Conservation (phyloP, 2,329 filamentous ascomycete species). For the Bipolaris bicolor region DNA sequence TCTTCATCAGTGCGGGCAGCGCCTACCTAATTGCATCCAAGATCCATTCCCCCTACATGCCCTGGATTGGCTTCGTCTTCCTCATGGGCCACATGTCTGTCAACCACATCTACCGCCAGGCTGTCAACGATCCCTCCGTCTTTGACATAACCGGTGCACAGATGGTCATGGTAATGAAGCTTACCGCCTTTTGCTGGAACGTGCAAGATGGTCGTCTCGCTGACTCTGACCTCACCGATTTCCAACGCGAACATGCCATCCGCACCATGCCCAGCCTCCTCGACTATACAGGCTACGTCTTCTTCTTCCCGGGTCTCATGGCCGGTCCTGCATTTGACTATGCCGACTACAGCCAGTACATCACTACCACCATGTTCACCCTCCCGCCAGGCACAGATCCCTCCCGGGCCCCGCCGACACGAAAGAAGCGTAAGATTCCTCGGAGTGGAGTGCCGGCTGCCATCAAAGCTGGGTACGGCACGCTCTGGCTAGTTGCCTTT, state of each 20-base stretch:
- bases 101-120: constrained; percentile 84
- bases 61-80: constrained; percentile 93
- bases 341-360: constrained; percentile 88
- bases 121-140: constrained; percentile 66
- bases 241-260: constrained; percentile 83
- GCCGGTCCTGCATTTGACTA: constrained; percentile 94
- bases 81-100: constrained; percentile 95
- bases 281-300: constrained; percentile 85
- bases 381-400: constrained; percentile 81
- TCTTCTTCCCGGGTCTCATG: constrained; percentile 93
- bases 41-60: constrained; percentile 90
- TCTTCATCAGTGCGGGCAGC: constrained; percentile 78
- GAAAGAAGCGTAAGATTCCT: constrained; percentile 90
- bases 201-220: constrained; percentile 88
- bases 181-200: constrained; percentile 97
- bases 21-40: constrained; percentile 84
- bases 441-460: constrained; percentile 85
- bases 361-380: constrained; percentile 94
- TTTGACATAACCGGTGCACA: constrained; percentile 92
- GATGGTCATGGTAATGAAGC: constrained; percentile 98
- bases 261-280: constrained; percentile 74
- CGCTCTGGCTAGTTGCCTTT: constrained; percentile 81
- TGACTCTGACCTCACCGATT: constrained; percentile 78
- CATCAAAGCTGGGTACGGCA: constrained; percentile 73
- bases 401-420: constrained; percentile 80